These are phyloP conservation scores for Lentinula sp. DNA, from an alignment of 768 basidiomycete species.

Conservation along the genomic window DNA sequence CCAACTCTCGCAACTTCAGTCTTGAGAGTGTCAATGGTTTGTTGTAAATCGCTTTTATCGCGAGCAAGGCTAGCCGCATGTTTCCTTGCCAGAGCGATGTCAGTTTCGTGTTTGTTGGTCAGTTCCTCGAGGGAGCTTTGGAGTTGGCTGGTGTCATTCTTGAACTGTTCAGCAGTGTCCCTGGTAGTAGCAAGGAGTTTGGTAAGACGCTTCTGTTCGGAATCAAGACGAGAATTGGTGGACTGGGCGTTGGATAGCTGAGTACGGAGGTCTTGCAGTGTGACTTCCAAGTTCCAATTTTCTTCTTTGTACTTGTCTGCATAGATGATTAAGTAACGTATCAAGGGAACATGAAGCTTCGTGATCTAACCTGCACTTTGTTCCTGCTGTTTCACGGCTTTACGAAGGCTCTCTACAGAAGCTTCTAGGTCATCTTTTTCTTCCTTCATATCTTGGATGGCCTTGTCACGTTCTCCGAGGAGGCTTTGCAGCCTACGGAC, in stretches of 20 bases:
- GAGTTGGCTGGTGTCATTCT: slow-evolving; percentile 78
- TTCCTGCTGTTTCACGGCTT: slow-evolving; percentile 75
- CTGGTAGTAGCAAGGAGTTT: slow-evolving; percentile 67
- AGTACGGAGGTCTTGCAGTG: slow-evolving; percentile 77
- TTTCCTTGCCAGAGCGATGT: slow-evolving; percentile 87
- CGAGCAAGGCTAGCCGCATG: slow-evolving; percentile 81
- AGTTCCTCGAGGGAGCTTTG: slow-evolving; percentile 59
- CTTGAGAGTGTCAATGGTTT: slow-evolving; percentile 70
- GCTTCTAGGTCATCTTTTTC: slow-evolving; percentile 88
- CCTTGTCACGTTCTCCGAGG: slow-evolving; percentile 88
- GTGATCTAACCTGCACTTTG: slow-evolving; percentile 60
- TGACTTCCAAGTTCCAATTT: slow-evolving; percentile 98
- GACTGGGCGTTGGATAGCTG: slow-evolving; percentile 64
- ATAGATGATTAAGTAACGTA: slow-evolving; percentile 6
- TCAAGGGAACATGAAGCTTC: slow-evolving; percentile 1
- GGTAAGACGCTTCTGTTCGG: slow-evolving; percentile 77
- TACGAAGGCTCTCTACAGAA: slow-evolving; percentile 66
- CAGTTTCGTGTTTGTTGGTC: slow-evolving; percentile 90
- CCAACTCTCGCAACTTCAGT: slow-evolving; percentile 63
- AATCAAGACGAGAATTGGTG: slow-evolving; percentile 62
- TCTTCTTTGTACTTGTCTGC: slow-evolving; percentile 95
- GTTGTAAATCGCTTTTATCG: slow-evolving; percentile 90
- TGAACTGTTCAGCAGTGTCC: slow-evolving; percentile 76
- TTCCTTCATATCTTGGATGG: slow-evolving; percentile 85
- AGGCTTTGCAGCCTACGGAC: slow-evolving; percentile 88